These are phyloP conservation scores for Ophiostoma pallidulum DNA, from an alignment of 2,329 filamentous ascomycete genomes.

Conservation along the genomic window DNA sequence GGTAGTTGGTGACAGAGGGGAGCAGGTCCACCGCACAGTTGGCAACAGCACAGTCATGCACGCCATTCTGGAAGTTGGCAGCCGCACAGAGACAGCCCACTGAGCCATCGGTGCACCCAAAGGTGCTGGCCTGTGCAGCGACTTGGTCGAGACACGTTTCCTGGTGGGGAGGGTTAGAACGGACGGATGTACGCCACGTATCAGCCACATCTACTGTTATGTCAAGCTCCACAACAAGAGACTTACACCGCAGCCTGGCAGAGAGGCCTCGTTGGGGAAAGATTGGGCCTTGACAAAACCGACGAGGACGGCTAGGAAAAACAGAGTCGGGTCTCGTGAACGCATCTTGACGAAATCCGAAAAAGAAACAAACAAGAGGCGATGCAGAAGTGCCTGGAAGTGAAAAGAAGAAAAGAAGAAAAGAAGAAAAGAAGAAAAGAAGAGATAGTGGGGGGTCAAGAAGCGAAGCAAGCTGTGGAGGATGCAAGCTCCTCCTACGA, in stretches of 20 bases:
- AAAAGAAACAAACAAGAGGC: not conserved
- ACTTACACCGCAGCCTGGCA: conserved; percentile 18
- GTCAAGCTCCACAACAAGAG: no score
- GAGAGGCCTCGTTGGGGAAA: conserved; percentile 10
- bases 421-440: not conserved
- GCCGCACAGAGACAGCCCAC: conserved; percentile 16
- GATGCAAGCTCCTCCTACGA: not conserved
- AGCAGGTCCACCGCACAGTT: conserved; percentile 15
- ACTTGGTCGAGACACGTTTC: conserved; percentile 17
- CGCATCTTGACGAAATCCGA: conserved; percentile 10
- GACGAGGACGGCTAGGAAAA: conserved; percentile 6
- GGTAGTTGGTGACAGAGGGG: conserved; percentile 14
- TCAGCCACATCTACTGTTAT: no score
- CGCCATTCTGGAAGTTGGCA: conserved; percentile 13
- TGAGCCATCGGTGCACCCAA: conserved; percentile 13
- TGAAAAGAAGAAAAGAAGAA: not conserved
- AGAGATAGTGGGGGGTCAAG: not conserved
- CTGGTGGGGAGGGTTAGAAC: conserved; percentile 7
- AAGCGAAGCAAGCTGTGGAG: conserved; percentile 2
- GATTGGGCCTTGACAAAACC: conserved; percentile 7
- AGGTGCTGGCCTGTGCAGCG: conserved; percentile 7
- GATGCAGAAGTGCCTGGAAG: not conserved
- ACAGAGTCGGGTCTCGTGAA: not conserved
- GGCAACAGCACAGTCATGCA: conserved; percentile 16
- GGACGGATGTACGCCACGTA: no score